phyloP scores from a whole-genome alignment of 305 asterid species.

The Fraxinus sp. region DNA sequence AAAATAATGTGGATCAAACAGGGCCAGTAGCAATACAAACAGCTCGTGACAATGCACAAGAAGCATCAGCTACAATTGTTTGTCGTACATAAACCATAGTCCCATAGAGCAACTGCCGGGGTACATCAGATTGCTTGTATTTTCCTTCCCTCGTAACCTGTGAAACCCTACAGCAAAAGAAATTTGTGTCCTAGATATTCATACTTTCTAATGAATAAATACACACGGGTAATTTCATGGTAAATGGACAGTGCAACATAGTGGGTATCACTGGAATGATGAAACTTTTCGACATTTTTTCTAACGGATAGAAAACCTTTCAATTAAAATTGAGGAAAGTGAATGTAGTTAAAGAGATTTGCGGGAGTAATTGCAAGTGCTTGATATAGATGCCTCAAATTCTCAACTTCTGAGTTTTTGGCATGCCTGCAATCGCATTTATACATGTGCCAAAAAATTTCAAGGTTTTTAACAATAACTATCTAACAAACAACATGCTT shows the following conservation, averaged over 20 bases:
- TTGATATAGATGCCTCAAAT: not conserved
- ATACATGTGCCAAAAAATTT: not conserved
- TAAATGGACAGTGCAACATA: not conserved
- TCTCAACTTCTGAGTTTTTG: not conserved
- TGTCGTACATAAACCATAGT: conserved; percentile 95
- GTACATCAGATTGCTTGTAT: conserved; percentile 72
- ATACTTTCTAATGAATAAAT: not conserved
- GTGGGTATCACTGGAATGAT: not conserved
- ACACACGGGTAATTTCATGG: not conserved
- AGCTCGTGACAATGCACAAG: conserved; percentile 84
- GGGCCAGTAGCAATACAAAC: conserved; percentile 86
- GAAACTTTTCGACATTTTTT: not conserved
- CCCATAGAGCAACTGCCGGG: conserved; percentile 88
- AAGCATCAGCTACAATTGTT: conserved; percentile 86
- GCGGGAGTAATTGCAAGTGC: not conserved
- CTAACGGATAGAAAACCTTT: not conserved
- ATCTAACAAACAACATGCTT: not conserved
- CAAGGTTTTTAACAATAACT: not conserved
- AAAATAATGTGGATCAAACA: too few species aligned
- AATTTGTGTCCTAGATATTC: not conserved
- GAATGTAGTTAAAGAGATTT: not conserved
- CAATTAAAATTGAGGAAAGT: not conserved
- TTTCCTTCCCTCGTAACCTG: conserved; percentile 94
- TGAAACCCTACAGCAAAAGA: conserved; percentile 58
- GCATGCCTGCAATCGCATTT: not conserved